These are phyloP conservation scores for Zymoseptoria passerinii DNA, from an alignment of 2,329 filamentous ascomycete genomes.

Conservation along the genomic window DNA sequence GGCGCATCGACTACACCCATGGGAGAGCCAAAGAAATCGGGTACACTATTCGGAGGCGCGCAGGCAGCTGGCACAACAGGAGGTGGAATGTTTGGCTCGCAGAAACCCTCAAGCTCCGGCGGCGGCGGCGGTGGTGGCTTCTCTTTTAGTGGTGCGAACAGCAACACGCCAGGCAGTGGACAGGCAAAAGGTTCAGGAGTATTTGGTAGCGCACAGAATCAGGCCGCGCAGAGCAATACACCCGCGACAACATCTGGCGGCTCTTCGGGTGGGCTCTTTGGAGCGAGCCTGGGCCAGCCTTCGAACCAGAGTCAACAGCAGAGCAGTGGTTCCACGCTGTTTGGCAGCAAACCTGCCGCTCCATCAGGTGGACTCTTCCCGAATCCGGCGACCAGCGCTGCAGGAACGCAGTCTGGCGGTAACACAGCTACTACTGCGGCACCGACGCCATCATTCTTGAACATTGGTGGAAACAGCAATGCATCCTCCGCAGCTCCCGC, in stretches of 20 bases:
- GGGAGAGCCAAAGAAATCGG: constrained; percentile 17
- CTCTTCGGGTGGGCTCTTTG: background rate
- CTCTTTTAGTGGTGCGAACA: background rate
- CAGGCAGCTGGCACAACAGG: constrained; percentile 1
- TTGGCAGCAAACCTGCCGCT: constrained; percentile 1
- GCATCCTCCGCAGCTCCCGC: constrained; percentile 2
- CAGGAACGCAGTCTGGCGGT: background rate
- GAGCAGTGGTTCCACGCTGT: constrained; percentile 1
- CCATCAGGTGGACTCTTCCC: constrained; percentile 2
- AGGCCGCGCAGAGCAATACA: background rate
- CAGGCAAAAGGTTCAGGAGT: background rate
- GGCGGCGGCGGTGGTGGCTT: constrained; percentile 3
- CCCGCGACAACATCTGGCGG: background rate
- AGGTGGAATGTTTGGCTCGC: constrained; percentile 9
- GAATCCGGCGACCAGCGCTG: background rate
- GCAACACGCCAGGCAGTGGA: background rate
- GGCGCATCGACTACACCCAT: constrained; percentile 16
- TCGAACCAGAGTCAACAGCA: background rate
- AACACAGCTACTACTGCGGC: background rate
- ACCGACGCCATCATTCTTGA: background rate
- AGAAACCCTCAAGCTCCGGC: background rate
- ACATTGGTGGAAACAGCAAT: background rate
- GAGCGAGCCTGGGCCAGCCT: background rate
- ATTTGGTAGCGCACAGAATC: background rate
- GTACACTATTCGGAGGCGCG: constrained; percentile 4